A percentile compares a stretch with the other conserved stretches of the same genome.
Conservation (phyloP, 73 alveolate genomes). For the Tetrahymena elliotti region DNA sequence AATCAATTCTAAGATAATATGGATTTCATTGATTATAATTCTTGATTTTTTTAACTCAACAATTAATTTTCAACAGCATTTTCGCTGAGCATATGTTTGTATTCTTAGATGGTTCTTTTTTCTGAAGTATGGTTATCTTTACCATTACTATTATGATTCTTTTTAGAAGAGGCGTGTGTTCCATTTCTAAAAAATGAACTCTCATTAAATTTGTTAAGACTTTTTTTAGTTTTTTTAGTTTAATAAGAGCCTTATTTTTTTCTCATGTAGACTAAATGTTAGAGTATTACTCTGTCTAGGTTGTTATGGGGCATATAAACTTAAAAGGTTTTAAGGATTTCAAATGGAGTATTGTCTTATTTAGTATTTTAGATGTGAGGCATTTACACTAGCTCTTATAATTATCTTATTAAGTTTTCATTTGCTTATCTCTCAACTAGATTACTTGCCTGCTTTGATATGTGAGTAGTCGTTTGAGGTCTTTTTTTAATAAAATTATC, state of each 20-base stretch:
- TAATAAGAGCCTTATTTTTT: background rate
- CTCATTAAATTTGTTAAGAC: background rate
- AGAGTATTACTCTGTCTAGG: background rate
- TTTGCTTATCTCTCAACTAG: background rate
- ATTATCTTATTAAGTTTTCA: background rate
- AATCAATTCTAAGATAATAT: background rate
- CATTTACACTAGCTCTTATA: background rate
- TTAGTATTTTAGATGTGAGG: background rate
- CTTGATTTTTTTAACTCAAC: background rate
- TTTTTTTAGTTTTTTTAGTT: background rate
- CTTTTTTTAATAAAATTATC: background rate
- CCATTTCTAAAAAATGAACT: background rate
- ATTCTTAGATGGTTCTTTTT: background rate
- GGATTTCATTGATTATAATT: background rate
- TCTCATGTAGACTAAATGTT: background rate
- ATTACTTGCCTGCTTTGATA: background rate
- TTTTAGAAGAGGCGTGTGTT: background rate
- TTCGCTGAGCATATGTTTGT: background rate
- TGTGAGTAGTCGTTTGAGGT: background rate
- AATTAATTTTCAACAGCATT: background rate
- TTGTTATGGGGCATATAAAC: background rate
- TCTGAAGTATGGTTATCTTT: background rate
- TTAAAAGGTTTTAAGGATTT: background rate
- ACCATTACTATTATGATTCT: background rate
- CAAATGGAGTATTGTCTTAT: background rate